These are phyloP conservation scores for Dryadomyces quercivorus DNA, from an alignment of 2,329 filamentous ascomycete genomes.

Conservation along the genomic window DNA sequence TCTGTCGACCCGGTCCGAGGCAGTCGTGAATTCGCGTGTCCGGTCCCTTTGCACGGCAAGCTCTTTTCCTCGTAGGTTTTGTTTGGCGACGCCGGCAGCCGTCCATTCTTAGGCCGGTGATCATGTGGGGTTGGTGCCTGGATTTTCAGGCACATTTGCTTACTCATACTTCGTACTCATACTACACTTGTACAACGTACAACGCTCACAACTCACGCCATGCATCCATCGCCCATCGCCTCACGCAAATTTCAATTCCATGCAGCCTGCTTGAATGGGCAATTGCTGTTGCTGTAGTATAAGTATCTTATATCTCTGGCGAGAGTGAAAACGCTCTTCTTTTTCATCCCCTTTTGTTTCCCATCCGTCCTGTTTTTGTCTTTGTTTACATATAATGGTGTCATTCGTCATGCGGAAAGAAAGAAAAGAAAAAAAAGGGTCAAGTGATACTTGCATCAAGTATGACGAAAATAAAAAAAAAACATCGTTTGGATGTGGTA, in stretches of 20 bases:
- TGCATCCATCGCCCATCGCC: no score
- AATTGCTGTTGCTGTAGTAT: not conserved
- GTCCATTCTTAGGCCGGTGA: not conserved
- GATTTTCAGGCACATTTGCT: not conserved
- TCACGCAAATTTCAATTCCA: not conserved
- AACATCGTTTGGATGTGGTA: not conserved
- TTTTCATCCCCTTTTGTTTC: not conserved
- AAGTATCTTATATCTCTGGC: not conserved
- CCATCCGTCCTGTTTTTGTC: not conserved
- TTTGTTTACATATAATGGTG: constrained; percentile 2
- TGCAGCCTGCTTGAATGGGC: not conserved
- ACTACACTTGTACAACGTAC: no score
- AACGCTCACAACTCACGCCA: not conserved
- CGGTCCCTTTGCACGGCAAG: not conserved
- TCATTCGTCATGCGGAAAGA: constrained; percentile 1
- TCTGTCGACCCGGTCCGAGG: not conserved
- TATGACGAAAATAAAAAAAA: not conserved
- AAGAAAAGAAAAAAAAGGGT: not conserved
- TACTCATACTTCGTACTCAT: no score
- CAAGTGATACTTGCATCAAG: not conserved
- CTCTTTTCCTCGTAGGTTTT: not conserved
- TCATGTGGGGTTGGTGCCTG: not conserved
- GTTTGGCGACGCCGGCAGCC: not conserved
- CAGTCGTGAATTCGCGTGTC: not conserved
- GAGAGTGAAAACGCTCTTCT: not conserved